These are phyloP conservation scores for Sporisorium exsertum DNA, from an alignment of 1,284 basidiomycete species.

Conservation along the genomic window DNA sequence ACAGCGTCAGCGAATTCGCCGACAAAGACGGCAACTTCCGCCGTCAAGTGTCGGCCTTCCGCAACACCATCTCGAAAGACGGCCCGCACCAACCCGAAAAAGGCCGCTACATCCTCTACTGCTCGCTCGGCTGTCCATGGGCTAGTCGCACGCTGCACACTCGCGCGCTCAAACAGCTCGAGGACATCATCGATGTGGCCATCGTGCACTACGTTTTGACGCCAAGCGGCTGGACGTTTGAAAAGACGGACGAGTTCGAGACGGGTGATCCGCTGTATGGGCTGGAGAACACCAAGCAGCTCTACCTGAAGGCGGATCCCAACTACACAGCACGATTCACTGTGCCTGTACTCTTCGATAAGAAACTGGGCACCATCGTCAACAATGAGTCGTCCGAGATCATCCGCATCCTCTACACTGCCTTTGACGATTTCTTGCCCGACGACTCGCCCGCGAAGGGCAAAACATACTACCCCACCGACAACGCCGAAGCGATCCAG, in stretches of 20 bases:
- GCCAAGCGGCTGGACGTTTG: slow-evolving; percentile 86
- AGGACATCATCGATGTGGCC: slow-evolving; percentile 73
- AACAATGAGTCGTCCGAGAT: slow-evolving; percentile 75
- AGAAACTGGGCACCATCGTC: slow-evolving; percentile 85
- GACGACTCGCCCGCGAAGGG: slow-evolving; percentile 29
- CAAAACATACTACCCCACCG: slow-evolving; percentile 74
- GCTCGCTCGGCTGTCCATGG: slow-evolving; percentile 75
- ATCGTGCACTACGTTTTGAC: slow-evolving; percentile 87
- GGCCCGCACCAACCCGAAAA: slow-evolving; percentile 83
- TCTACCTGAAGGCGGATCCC: slow-evolving; percentile 83
- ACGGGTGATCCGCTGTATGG: slow-evolving; percentile 69
- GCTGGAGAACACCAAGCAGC: slow-evolving; percentile 37
- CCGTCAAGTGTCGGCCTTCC: slow-evolving; percentile 78
- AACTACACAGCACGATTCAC: slow-evolving; percentile 58
- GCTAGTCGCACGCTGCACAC: slow-evolving; percentile 88
- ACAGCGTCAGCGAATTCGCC: slow-evolving; percentile 38
- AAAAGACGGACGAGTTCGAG: slow-evolving; percentile 19
- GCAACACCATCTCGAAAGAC: slow-evolving; percentile 75
- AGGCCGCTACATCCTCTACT: slow-evolving; percentile 73
- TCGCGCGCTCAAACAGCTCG: slow-evolving; percentile 88
- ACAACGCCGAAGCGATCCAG: slow-evolving; percentile 14
- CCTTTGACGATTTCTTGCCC: slow-evolving; percentile 57
- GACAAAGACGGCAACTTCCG: slow-evolving; percentile 82
- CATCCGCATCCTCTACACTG: slow-evolving; percentile 85
- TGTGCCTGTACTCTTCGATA: slow-evolving; percentile 88